A percentile compares a stretch with the other conserved stretches of the same genome.
Conservation (phyloP, 345 rosid genomes). For the Eucalyptus shirleyi region DNA sequence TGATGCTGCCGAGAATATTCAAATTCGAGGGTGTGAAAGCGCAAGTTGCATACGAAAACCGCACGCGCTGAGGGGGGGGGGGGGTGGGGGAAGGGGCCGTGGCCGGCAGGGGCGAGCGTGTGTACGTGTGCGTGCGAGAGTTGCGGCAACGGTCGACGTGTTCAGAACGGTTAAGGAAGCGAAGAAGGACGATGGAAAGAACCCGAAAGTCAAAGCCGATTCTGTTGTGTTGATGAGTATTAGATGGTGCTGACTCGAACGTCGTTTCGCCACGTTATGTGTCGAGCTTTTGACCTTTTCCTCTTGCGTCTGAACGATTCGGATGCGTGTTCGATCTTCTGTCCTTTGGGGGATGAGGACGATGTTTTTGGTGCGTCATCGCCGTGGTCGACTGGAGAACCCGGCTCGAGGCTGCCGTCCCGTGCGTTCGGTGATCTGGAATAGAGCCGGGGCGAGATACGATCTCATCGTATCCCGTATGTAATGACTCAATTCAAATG, state of each 20-base stretch:
- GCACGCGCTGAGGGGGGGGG: not conserved
- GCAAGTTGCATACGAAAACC: not conserved
- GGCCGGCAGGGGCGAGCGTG: not conserved
- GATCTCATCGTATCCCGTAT: accelerated
- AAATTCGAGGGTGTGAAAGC: not conserved
- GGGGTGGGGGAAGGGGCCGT: not conserved
- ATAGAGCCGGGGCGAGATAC: not conserved
- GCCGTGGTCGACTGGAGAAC: not conserved
- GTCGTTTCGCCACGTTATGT: not conserved
- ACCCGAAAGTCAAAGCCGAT: not conserved
- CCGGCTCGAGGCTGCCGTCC: not conserved
- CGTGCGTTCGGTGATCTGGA: not conserved
- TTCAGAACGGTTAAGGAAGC: not conserved
- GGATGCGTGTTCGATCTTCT: not conserved
- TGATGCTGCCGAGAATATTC: not conserved
- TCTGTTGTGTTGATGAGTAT: accelerated
- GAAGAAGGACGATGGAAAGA: not conserved
- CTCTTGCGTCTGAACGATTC: not conserved
- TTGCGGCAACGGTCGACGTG: not conserved
- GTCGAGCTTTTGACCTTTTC: not conserved
- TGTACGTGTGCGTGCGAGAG: not conserved
- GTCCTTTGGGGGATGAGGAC: not conserved
- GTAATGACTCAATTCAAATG: accelerated
- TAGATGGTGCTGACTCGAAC: not conserved
- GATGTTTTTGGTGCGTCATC: not conserved